phyloP scores from a whole-genome alignment of 2,329 filamentous ascomycete species.

The Colletotrichum sp. region DNA sequence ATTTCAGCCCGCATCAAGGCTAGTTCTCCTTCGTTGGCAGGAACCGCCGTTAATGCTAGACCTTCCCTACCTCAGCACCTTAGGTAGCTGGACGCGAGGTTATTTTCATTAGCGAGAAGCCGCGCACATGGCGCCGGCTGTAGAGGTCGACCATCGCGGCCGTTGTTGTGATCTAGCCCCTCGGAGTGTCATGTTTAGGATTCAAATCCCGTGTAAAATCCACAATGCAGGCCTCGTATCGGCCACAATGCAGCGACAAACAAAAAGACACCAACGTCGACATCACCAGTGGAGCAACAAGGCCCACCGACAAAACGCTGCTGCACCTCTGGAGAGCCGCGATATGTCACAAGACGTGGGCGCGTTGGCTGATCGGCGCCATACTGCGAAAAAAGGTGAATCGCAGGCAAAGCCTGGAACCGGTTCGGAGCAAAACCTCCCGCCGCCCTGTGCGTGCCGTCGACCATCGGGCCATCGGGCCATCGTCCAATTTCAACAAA shows the following conservation, averaged over 20 bases:
- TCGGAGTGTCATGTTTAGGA: background rate
- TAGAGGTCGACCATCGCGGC: background rate
- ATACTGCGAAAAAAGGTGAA: background rate
- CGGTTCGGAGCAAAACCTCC: background rate
- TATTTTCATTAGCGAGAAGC: background rate
- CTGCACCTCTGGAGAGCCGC: background rate
- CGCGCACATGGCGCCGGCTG: background rate
- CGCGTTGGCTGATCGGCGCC: background rate
- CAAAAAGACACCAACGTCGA: background rate
- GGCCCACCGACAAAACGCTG: background rate
- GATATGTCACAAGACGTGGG: background rate
- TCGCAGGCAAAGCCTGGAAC: background rate
- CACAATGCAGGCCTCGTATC: background rate
- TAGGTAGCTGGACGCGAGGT: background rate
- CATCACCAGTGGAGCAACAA: background rate
- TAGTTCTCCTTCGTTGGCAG: background rate
- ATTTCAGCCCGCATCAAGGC: background rate
- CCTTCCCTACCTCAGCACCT: background rate
- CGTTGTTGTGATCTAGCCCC: background rate
- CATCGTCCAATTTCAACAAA: background rate
- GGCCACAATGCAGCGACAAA: background rate
- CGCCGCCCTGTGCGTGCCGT: background rate
- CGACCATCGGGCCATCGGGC: background rate
- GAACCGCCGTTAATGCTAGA: background rate
- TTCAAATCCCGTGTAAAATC: background rate